Conservation (phyloP, 176 grass and related monocot genomes). For the Avena eriantha region DNA sequence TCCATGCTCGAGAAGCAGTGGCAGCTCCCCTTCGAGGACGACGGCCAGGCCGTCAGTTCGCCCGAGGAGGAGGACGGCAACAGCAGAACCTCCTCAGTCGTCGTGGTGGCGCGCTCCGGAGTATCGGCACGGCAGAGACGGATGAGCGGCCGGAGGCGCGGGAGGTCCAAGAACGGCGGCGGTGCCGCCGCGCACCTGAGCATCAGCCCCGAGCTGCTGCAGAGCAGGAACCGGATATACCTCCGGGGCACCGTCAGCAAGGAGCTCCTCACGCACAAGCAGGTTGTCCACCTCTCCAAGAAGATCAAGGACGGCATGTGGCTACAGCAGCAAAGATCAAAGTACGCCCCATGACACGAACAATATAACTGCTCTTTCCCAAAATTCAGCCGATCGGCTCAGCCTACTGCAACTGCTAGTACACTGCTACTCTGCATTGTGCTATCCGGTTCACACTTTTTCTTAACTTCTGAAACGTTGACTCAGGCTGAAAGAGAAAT, state of each 20-base stretch:
- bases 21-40: constrained; percentile 82
- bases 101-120: constrained; percentile 60
- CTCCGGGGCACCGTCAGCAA: constrained; percentile 74
- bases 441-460: background rate
- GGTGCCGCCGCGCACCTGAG: constrained; percentile 29
- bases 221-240: constrained; percentile 69
- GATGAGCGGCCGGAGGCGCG: constrained; percentile 55
- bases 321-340: constrained; percentile 74
- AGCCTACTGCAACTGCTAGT: background rate
- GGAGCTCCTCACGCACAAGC: constrained; percentile 84
- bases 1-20: constrained; percentile 99
- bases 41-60: constrained; percentile 39
- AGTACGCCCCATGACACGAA: constrained; percentile 46
- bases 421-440: background rate
- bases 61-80: background rate
- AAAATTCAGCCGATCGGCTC: background rate
- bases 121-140: constrained; percentile 75
- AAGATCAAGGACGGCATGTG: constrained; percentile 89
- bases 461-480: background rate
- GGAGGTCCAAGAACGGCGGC: constrained; percentile 40
- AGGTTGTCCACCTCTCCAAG: constrained; percentile 88
- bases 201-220: constrained; percentile 79
- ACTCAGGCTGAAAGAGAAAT: constrained; percentile 80
- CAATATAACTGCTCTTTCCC: background rate
- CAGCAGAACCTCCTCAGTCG: background rate